These are phyloP conservation scores for Eutrema japonicum DNA, from an alignment of 345 rosid genomes.

Conservation along the genomic window DNA sequence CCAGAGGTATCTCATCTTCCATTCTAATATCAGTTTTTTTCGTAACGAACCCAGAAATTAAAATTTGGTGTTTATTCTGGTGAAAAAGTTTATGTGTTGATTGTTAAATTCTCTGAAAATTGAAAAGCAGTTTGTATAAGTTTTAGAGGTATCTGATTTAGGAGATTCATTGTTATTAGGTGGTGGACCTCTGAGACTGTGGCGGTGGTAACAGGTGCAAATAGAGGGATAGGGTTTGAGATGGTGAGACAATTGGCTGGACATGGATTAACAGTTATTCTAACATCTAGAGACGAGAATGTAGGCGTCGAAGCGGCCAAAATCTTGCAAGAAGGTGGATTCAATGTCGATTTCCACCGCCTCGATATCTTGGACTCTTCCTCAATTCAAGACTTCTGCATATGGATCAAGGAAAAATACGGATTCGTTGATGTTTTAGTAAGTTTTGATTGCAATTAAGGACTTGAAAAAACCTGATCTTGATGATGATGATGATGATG, in stretches of 20 bases:
- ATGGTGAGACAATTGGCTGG: conserved; percentile 84
- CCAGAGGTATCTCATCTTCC: conserved; percentile 59
- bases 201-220: conserved; percentile 90
- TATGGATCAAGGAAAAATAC: conserved; percentile 68
- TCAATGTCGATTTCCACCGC: conserved; percentile 77
- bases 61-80: too few relatives aligned
- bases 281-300: conserved; percentile 72
- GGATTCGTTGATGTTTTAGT: conserved; percentile 83
- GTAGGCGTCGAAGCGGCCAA: conserved; percentile 88
- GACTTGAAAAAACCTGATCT: too few relatives aligned
- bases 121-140: too few relatives aligned
- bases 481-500: too few relatives aligned
- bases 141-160: too few relatives aligned
- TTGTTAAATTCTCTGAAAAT: too few relatives aligned
- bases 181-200: conserved; percentile 94
- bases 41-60: too few relatives aligned
- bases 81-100: too few relatives aligned
- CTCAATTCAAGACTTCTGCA: conserved; percentile 60
- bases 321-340: conserved; percentile 79
- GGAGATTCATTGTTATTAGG: conserved; percentile 42
- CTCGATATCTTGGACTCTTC: conserved; percentile 65
- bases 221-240: conserved; percentile 95
- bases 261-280: conserved; percentile 75
- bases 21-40: not conserved
- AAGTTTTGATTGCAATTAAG: conserved; percentile 20